These are phyloP conservation scores for Suaeda aralocaspica DNA, from an alignment of 148 eudicot species.

Conservation along the genomic window DNA sequence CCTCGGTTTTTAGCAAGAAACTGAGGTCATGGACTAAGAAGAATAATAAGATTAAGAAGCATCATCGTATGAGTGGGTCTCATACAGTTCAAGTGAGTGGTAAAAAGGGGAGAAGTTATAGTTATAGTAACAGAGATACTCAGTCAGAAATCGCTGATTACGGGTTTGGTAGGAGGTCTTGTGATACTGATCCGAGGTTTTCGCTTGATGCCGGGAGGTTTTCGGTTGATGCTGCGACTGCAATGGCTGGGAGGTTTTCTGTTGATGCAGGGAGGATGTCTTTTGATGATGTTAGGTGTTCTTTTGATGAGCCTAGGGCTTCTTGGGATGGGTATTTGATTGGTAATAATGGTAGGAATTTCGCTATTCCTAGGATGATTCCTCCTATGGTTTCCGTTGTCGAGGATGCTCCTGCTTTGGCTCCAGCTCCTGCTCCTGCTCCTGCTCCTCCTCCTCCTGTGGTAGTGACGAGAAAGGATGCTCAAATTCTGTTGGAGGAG, in stretches of 20 bases:
- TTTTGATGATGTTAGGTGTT: constrained; percentile 67
- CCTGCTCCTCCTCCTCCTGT: background rate
- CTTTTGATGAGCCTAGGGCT: constrained; percentile 93
- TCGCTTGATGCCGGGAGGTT: constrained; percentile 86
- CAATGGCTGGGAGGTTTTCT: constrained; percentile 26
- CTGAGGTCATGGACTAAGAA: constrained; percentile 56
- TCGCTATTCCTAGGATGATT: constrained; percentile 44
- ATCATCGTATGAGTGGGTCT: constrained; percentile 28
- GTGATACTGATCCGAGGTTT: constrained; percentile 85
- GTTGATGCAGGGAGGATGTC: constrained; percentile 51
- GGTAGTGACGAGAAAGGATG: constrained; percentile 49
- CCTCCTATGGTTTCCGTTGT: constrained; percentile 80
- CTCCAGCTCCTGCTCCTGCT: no score
- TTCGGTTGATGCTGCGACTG: constrained; percentile 53
- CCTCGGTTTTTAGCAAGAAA: constrained; percentile 86
- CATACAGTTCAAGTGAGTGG: constrained; percentile 16
- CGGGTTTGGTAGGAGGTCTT: constrained; percentile 83
- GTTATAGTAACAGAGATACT: constrained; percentile 76
- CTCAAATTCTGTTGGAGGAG: constrained; percentile 62
- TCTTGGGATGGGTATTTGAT: constrained; percentile 89
- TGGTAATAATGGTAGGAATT: constrained; percentile 35
- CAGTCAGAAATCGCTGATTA: constrained; percentile 93
- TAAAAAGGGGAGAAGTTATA: constrained; percentile 57
- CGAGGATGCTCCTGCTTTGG: constrained; percentile 49
- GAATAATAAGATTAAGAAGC: constrained; percentile 36